Evolutionary conservation across 2,329 filamentous ascomycete genomes (phyloP).

Genomic region (Rutstroemia sp.): DNA sequence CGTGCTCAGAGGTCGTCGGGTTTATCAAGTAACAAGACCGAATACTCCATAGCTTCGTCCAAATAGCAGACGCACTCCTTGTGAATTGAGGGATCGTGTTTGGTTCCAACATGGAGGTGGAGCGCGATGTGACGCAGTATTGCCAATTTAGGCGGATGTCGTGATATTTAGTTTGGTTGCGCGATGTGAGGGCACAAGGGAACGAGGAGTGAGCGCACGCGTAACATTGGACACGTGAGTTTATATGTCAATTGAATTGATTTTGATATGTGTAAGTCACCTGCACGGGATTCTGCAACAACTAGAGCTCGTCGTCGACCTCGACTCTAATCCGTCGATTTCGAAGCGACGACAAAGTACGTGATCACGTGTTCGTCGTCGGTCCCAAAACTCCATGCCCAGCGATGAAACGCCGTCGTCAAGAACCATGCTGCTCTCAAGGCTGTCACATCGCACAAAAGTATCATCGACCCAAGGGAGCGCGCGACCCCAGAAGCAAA

Average conservation of each 20-base stretch:
- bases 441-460: not conserved
- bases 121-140: slow-evolving; percentile 11
- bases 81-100: not conserved
- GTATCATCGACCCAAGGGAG: not conserved
- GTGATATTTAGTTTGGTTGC: slow-evolving; percentile 13
- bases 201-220: not conserved
- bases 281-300: not conserved
- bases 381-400: not conserved
- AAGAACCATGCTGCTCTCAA: not conserved
- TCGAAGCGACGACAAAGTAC: not conserved
- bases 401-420: not conserved
- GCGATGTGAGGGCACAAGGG: not conserved
- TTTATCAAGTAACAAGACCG: not conserved
- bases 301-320: not conserved
- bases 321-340: not conserved
- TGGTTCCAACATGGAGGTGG: slow-evolving; percentile 5
- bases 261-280: not conserved
- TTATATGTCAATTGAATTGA: not conserved
- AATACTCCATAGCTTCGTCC: not conserved
- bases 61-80: not conserved
- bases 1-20: not conserved
- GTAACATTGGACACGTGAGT: not conserved
- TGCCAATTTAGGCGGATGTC: slow-evolving; percentile 17
- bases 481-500: not conserved
- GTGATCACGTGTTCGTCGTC: not conserved